Conservation (phyloP, 228 moss, liverwort and hornwort genomes). For the Sphagnum magellanicum region DNA sequence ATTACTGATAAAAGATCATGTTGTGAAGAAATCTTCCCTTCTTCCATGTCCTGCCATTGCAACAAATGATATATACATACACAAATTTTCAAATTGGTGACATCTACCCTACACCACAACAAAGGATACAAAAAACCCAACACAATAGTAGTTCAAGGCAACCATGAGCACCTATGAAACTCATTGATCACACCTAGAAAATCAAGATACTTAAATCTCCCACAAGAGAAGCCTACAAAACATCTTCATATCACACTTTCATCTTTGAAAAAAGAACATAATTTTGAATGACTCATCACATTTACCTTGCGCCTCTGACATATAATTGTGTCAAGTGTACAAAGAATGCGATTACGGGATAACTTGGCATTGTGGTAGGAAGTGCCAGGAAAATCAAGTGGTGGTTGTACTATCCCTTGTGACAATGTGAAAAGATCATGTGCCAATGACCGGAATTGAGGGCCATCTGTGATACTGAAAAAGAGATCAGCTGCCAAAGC, state of each 20-base stretch:
- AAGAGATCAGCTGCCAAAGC: slow-evolving; percentile 14
- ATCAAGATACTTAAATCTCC: not conserved
- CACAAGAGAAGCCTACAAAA: not conserved
- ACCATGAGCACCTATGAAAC: not conserved
- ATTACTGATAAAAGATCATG: slow-evolving; percentile 26
- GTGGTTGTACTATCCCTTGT: slow-evolving; percentile 13
- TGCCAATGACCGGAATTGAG: not conserved
- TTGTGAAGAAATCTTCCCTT: not conserved
- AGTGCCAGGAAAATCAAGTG: slow-evolving; percentile 31
- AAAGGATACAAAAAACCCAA: too few species aligned
- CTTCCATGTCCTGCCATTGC: slow-evolving; percentile 22
- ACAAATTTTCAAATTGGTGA: not conserved
- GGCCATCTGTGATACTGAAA: slow-evolving; percentile 15
- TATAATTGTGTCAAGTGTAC: slow-evolving; percentile 15
- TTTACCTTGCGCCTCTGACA: slow-evolving; percentile 19
- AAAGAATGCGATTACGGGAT: slow-evolving; percentile 2
- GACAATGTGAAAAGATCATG: not conserved
- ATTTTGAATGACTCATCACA: not conserved
- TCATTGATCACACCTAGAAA: not conserved
- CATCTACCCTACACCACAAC: not conserved
- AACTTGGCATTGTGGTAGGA: slow-evolving; percentile 13
- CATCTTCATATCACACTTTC: too few species aligned
- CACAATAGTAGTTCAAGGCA: not conserved
- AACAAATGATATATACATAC: not conserved
- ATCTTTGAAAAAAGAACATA: not conserved